Evolutionary conservation across 768 basidiomycete genomes (phyloP), one percentile per base, ranked within the genome.

Genomic region (Boletus sp.): DNA sequence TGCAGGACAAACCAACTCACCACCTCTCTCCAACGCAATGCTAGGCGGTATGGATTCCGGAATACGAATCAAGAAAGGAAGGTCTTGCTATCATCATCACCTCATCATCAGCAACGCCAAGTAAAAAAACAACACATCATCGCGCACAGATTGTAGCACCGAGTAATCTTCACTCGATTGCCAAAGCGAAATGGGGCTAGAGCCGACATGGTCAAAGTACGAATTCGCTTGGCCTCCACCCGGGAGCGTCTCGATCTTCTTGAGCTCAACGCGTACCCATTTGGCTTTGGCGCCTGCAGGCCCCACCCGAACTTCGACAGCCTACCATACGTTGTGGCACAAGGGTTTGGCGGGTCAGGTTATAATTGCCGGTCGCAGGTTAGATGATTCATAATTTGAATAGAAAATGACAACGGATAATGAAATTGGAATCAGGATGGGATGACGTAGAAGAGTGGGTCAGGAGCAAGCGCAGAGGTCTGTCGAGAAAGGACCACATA

Each of bases 31-130:
- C 53, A 97, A 76, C 5, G 87, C 82, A 54, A 93, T 82, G 39
- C 81, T 90, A 15, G 94, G 92, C 2, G 95, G 94, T 54, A 93
- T 87, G 10, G 90, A 88, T 70, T 96, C 93, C 0, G 95, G 95
- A 64, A 98, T 86, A 25, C 93, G 88, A 47, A 98, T 89, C 53
- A 84, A 83, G 69, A 98, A 98, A 4, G 88, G 86, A 60, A 91
- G 87, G 74, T 94, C 93, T 80, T 85, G 84, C 90, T 93, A 59
- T 47, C 58, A 38, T 47, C 58, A 38, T 47, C 17, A 34, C 17
- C 21, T 43, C 10, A 46, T 23, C 35, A 40, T 52, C 29, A 51
- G 59, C 14, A 13, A 55, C 14, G 21, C 4, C 21, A 53, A 17
- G 33, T 29, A 58, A 39, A 46, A 47, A 49, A 41, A 48, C 7